A percentile compares a stretch with the other conserved stretches of the same genome.
Conservation (phyloP, 225 moss, liverwort and hornwort genomes). For the Marchantia paleacea region DNA sequence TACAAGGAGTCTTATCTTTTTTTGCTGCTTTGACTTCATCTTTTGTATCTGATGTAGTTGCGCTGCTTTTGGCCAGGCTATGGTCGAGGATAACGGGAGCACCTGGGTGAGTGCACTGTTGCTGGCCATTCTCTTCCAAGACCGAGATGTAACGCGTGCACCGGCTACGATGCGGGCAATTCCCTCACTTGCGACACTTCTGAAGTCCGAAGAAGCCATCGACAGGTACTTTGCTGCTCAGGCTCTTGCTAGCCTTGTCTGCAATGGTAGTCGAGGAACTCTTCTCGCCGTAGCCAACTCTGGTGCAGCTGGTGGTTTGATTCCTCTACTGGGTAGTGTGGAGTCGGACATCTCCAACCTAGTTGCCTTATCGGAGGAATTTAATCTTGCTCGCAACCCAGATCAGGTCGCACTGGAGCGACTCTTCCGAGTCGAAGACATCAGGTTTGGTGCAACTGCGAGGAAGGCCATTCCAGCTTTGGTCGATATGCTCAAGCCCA, state of each 20-base stretch:
- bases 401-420: slow-evolving; percentile 95
- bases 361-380: slow-evolving; percentile 80
- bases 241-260: slow-evolving; percentile 92
- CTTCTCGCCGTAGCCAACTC: slow-evolving; percentile 96
- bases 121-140: slow-evolving; percentile 89
- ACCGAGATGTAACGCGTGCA: slow-evolving; percentile 95
- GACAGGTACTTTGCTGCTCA: slow-evolving; percentile 96
- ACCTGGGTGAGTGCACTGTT: slow-evolving; percentile 97
- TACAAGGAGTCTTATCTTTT: no score
- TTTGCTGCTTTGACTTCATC: not conserved
- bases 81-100: slow-evolving; percentile 96
- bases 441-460: slow-evolving; percentile 89
- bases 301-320: slow-evolving; percentile 92
- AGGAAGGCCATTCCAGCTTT: slow-evolving; percentile 95
- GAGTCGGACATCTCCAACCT: slow-evolving; percentile 83
- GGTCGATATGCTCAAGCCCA: slow-evolving; percentile 89
- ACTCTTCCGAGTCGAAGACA: slow-evolving; percentile 93
- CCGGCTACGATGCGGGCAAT: slow-evolving; percentile 97
- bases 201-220: slow-evolving; percentile 91
- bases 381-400: slow-evolving; percentile 71
- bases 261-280: slow-evolving; percentile 96
- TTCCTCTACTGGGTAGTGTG: slow-evolving; percentile 80
- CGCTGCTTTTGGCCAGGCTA: slow-evolving; percentile 51
- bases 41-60: not conserved
- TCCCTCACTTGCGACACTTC: slow-evolving; percentile 83